A percentile compares a stretch with the other conserved stretches of the same genome.
Conservation (phyloP, 2,329 filamentous ascomycete genomes). For the Didymellaceae sp. region DNA sequence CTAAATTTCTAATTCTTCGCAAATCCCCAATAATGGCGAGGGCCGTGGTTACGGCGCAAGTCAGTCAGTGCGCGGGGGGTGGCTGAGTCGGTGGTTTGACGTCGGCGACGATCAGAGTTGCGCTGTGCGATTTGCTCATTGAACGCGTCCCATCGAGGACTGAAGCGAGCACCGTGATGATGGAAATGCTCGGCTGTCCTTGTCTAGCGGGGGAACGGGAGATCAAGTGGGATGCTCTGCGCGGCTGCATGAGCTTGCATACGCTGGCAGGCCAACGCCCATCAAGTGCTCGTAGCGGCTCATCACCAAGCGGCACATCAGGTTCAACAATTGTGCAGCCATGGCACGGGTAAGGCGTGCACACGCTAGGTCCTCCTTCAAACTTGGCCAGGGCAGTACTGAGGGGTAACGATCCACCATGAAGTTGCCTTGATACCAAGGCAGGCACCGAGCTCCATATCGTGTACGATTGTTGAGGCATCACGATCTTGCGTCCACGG, state of each 20-base stretch:
- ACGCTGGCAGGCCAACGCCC: conserved; percentile 8
- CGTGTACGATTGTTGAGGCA: conserved; percentile 1
- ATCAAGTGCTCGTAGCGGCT: conserved; percentile 9
- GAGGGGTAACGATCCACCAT: conserved; percentile 10
- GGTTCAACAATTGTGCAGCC: conserved; percentile 4
- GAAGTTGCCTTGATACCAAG: conserved; percentile 6
- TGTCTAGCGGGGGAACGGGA: conserved; percentile 6
- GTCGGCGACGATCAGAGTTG: conserved; percentile 15
- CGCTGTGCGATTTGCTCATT: conserved; percentile 1
- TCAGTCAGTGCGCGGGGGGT: conserved; percentile 27
- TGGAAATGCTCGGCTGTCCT: conserved; percentile 22
- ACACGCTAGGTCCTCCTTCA: not conserved
- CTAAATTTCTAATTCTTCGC: conserved; percentile 21
- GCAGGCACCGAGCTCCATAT: too few relatives aligned
- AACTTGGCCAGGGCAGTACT: conserved; percentile 5
- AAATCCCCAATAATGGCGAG: conserved; percentile 26
- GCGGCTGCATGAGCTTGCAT: conserved; percentile 17
- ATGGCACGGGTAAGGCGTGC: not conserved
- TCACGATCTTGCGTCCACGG: conserved; percentile 6
- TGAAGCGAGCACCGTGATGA: conserved; percentile 15
- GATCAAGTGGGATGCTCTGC: conserved; percentile 8
- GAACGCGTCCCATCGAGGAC: conserved; percentile 4
- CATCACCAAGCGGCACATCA: conserved; percentile 12
- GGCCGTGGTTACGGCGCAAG: too few relatives aligned
- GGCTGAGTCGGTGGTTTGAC: conserved; percentile 18